A percentile compares a stretch with the other conserved stretches of the same genome.
phyloP scores from a whole-genome alignment of 495 filamentous ascomycete species.

The Aspergillus steynii region DNA sequence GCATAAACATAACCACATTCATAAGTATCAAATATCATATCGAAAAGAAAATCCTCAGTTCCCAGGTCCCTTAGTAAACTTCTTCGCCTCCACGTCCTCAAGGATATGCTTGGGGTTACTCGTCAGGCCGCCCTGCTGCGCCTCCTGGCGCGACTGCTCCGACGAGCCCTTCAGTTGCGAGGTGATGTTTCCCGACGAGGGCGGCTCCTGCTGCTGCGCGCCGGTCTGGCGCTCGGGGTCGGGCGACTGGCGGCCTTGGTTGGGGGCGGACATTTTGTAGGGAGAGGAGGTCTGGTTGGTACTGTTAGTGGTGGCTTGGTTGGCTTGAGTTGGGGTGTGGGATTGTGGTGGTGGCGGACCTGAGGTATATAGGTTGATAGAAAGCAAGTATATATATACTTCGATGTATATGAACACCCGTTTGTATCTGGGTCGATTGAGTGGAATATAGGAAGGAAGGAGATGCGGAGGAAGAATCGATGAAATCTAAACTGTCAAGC shows the following conservation, averaged over 20 bases:
- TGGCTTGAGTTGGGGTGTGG: neutral
- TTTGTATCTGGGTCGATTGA: too few species aligned
- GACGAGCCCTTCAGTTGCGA: slow-evolving; percentile 34
- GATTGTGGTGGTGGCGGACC: slow-evolving; percentile 2
- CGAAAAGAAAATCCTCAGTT: slow-evolving; percentile 13
- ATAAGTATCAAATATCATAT: slow-evolving; percentile 1
- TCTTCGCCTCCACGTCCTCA: slow-evolving; percentile 67
- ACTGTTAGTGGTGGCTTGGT: slow-evolving; percentile 9
- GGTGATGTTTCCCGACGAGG: slow-evolving; percentile 57
- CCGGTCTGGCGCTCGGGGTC: slow-evolving; percentile 67
- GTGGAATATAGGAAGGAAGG: neutral
- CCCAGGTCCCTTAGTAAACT: slow-evolving; percentile 52
- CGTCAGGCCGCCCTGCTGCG: slow-evolving; percentile 27
- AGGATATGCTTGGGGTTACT: slow-evolving; percentile 72
- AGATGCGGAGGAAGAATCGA: too few species aligned
- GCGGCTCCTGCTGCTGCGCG: slow-evolving; percentile 59
- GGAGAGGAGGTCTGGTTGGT: slow-evolving; percentile 2
- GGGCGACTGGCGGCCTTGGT: slow-evolving; percentile 79
- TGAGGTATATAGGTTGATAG: too few species aligned
- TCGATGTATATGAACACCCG: neutral
- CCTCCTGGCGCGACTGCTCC: slow-evolving; percentile 30
- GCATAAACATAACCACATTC: too few species aligned
- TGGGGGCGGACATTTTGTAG: slow-evolving; percentile 36
- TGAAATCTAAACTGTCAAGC: neutral
- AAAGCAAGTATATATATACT: slow-evolving; percentile 1